A percentile compares a stretch with the other conserved stretches of the same genome.
phyloP scores from a whole-genome alignment of 2,329 filamentous ascomycete species.

The Thielaviopsis ethacetica region DNA sequence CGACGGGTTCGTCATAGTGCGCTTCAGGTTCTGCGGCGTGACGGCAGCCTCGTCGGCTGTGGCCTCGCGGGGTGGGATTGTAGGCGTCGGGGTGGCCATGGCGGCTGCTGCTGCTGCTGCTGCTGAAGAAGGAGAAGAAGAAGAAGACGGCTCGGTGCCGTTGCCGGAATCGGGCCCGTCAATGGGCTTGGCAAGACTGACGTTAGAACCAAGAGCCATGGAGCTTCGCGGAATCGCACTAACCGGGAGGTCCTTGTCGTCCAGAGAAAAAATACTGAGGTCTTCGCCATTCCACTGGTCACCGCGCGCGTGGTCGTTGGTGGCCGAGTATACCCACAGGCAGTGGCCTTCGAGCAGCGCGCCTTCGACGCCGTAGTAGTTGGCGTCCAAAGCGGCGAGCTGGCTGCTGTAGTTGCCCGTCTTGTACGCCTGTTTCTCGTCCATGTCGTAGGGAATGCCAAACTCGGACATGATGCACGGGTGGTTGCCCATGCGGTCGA shows the following conservation, averaged over 20 bases:
- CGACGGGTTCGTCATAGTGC: conserved; percentile 49
- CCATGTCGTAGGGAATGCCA: conserved; percentile 97
- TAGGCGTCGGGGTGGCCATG: background rate
- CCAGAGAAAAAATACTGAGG: conserved; percentile 70
- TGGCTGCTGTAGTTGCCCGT: conserved; percentile 92
- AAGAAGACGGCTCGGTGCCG: conserved; percentile 16
- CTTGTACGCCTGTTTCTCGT: conserved; percentile 86
- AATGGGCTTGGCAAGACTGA: conserved; percentile 1
- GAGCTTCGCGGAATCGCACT: conserved; percentile 26
- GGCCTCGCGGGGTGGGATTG: background rate
- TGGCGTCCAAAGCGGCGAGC: conserved; percentile 83
- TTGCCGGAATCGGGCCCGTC: background rate
- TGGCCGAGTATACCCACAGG: conserved; percentile 70
- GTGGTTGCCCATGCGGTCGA: conserved; percentile 76
- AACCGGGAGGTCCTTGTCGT: conserved; percentile 51
- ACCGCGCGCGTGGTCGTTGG: conserved; percentile 76
- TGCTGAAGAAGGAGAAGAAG: background rate
- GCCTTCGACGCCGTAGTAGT: conserved; percentile 82
- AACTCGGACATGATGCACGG: conserved; percentile 89
- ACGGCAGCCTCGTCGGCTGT: conserved; percentile 38
- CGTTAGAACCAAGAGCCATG: conserved; percentile 8
- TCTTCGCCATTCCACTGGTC: conserved; percentile 98
- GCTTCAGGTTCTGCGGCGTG: conserved; percentile 60
- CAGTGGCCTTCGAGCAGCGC: conserved; percentile 72
- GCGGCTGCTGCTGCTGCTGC: background rate